Conservation (phyloP, 2,329 filamentous ascomycete species). For the Colletotrichum filicis region DNA sequence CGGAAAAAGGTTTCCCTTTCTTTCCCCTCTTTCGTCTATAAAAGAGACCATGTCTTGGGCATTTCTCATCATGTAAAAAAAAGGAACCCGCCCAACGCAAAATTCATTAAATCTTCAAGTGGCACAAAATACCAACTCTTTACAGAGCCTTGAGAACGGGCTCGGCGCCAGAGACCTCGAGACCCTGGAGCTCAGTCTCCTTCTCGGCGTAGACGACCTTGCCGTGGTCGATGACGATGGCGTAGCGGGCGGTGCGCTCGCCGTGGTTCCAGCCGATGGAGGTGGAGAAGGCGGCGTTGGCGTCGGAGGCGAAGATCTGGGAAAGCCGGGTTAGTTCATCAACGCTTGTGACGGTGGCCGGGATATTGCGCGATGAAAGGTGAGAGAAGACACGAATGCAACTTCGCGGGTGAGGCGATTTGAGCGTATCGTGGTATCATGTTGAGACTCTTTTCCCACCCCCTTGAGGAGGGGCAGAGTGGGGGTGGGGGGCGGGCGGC, state of each 20-base stretch:
- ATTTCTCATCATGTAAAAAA: not conserved
- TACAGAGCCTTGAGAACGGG: slow-evolving; percentile 65
- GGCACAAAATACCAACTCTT: not conserved
- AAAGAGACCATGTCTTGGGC: not conserved
- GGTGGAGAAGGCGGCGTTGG: slow-evolving; percentile 77
- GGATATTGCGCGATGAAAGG: not conserved
- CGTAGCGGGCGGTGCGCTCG: slow-evolving; percentile 82
- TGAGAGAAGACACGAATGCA: not conserved
- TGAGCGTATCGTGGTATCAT: slow-evolving; percentile 9
- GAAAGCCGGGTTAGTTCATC: not conserved
- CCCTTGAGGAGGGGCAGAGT: slow-evolving; percentile 22
- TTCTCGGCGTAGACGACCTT: slow-evolving; percentile 85
- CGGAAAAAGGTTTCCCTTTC: not conserved
- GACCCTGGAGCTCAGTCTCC: slow-evolving; percentile 65
- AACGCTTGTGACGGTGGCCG: not conserved
- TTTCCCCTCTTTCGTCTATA: not conserved
- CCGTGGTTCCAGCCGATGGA: slow-evolving; percentile 81
- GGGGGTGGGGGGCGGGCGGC: slow-evolving; percentile 4
- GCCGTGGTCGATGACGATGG: slow-evolving; percentile 84
- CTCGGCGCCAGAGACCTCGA: slow-evolving; percentile 63
- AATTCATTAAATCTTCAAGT: not conserved
- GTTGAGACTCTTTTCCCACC: not conserved
- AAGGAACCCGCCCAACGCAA: not conserved
- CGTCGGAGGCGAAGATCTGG: slow-evolving; percentile 81
- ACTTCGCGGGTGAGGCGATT: not conserved